Base-by-base conservation (phyloP, 129 eudicot genomes). In the sunflower (Helianthus annuus) region DNA sequence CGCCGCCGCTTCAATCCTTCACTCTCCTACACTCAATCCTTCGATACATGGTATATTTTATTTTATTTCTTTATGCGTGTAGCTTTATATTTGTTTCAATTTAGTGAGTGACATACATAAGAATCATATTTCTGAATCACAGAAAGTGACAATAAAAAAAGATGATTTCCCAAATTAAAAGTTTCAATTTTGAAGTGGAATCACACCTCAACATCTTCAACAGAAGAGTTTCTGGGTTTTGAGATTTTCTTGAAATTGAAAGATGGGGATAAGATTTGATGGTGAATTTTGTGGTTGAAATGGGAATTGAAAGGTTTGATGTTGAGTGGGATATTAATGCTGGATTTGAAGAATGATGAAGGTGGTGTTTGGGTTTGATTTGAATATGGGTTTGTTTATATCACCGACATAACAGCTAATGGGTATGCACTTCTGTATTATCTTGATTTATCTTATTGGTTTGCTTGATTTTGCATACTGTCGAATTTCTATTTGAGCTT, bases 151-250 rank as follows among this genome's bases (percentile, higher is more conserved):
- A 42, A 32, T 17, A 29, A 34, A 49, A 74, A 65, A 10, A 51
- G 60, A 74, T 58, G 2, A 59, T 24, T 5, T 27, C 55, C 11
- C 4, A 42, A 5, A 52, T 64, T 51, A 5, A 11, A 53, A 1
- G 7, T 38, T 42, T 64, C 49, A 42, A 27, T 11, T 66, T 65
- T 39, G 4, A 39, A 39, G 7, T 4, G n/a, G 5, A 49, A 48
- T 38, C n/a, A 12, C 46, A 90, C 98, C 97, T 93, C 89, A 14
- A 84, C 88, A 69, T 84, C 87, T 16, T 68, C 46, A 48, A 93
- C 90, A 66, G 85, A 86, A 82, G 84, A 49, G 60, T 62, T 73
- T 61, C 73, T 53, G 42, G 54, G 71, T 14, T 24, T 49, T 63
- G 57, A 34, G 48, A 77, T 15, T 82, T 85, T 73, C 66, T 72